phyloP scores from a whole-genome alignment of 768 basidiomycete species.

The Mycena vulgaris region DNA sequence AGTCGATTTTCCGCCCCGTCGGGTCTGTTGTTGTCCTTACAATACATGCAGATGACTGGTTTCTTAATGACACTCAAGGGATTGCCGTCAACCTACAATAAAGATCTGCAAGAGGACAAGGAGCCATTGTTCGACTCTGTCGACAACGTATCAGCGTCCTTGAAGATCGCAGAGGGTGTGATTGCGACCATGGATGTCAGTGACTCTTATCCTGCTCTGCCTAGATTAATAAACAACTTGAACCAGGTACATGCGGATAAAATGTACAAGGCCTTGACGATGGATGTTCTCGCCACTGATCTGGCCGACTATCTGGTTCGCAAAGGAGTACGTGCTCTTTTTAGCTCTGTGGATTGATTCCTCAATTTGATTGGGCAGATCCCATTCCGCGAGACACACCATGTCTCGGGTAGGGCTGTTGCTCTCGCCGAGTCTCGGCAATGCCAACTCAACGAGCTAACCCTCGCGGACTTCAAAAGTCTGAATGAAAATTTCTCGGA shows the following conservation, averaged over 20 bases:
- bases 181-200: conserved; percentile 89
- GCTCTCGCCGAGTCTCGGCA: conserved; percentile 90
- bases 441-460: conserved; percentile 87
- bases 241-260: conserved; percentile 87
- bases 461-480: conserved; percentile 82
- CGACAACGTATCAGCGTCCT: conserved; percentile 88
- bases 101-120: conserved; percentile 99
- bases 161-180: conserved; percentile 96
- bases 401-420: conserved; percentile 96
- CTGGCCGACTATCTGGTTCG: conserved; percentile 98
- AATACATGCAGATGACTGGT: conserved; percentile 85
- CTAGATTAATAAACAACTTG: background rate
- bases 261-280: conserved; percentile 93
- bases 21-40: background rate
- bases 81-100: conserved; percentile 98
- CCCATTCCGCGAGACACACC: conserved; percentile 98
- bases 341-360: conserved; percentile 8
- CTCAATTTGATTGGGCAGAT: conserved; percentile 67
- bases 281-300: conserved; percentile 99
- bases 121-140: conserved; percentile 97
- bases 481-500: conserved; percentile 85
- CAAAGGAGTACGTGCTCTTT: conserved; percentile 85
- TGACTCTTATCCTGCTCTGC: conserved; percentile 17
- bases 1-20: conserved; percentile 38
- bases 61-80: conserved; percentile 99